These are phyloP conservation scores for Calocera cornea DNA, from an alignment of 768 basidiomycete species.

Conservation along the genomic window DNA sequence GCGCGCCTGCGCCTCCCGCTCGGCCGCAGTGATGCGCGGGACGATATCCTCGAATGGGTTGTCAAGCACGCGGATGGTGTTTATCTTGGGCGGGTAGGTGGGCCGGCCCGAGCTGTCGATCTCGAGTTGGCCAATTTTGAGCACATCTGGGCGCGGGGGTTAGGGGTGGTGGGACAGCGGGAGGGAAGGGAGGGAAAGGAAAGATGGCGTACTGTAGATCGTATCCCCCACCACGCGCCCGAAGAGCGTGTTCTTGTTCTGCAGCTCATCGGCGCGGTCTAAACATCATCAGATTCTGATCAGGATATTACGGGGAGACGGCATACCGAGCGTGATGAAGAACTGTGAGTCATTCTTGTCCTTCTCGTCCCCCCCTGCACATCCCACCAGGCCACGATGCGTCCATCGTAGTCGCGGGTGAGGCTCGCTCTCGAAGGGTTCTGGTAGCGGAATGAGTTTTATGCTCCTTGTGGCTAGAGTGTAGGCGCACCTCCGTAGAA, in stretches of 20 bases:
- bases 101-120: constrained; percentile 62
- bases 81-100: constrained; percentile 85
- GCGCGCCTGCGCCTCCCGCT: constrained; percentile 68
- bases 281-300: neutral
- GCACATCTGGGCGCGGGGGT: constrained; percentile 44
- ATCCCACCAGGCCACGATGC: constrained; percentile 82
- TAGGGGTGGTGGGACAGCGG: constrained; percentile 6
- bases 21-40: constrained; percentile 90
- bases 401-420: constrained; percentile 80
- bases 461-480: neutral
- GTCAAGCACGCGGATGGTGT: constrained; percentile 66
- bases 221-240: constrained; percentile 83
- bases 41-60: constrained; percentile 94
- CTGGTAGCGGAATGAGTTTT: constrained; percentile 32
- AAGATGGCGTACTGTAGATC: constrained; percentile 55
- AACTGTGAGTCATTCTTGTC: constrained; percentile 91
- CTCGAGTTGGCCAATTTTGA: constrained; percentile 84
- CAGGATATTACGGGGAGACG: neutral
- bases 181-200: neutral
- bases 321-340: constrained; percentile 77
- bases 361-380: constrained; percentile 83
- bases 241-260: constrained; percentile 90
- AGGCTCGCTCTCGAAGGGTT: constrained; percentile 88
- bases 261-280: constrained; percentile 86
- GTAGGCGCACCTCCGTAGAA: constrained; percentile 66